Evolutionary conservation across 805 yeast genomes (phyloP), one percentile per base, ranked within the genome.

Genomic region (Lipomyces starkeyi): DNA sequence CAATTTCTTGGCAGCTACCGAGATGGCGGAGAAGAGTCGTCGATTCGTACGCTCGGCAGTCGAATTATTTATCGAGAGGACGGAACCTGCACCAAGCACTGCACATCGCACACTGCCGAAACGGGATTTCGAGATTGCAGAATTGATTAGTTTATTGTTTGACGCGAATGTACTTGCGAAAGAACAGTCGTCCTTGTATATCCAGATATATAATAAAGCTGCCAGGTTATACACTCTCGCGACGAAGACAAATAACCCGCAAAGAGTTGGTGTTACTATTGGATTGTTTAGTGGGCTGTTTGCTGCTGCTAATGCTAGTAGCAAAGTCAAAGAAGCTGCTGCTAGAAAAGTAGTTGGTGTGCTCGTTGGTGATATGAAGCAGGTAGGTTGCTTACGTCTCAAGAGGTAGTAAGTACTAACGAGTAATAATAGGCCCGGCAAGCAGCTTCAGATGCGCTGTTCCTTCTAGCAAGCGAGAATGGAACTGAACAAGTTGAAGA

Each of bases 101-200:
- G 25, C 34, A 11, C n/a, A 27, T 14, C 61, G 57, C 35, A 17
- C 52, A 17, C 52, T 57, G 35, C 56, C 54, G 17, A 35, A 37
- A 25, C 59, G 68, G 17, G 72, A 69, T 14, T 66, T 25, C 20
- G 72, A 69, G 40, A 20, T 69, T 9, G 57, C 63, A 1, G 68
- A 64, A 29, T 47, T 69, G 3, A 11, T 69, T 14, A 35, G 59
- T 11, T 17, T 69, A 13, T 17, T 69, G 3, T 27, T 69, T n/a
- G 68, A 60, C 17, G 7, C 58, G 20, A 34, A 9, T 11, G 35
- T 43, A 62, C 35, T 8, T 1, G 17, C 63, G 20, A 17, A 54
- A 22, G 29, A 55, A 20, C 20, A 37, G 35, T n/a, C 68, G 3
- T 13, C 60, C 11, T 7, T 35, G 32, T 58, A 62, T 32, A 25